Base-by-base conservation (phyloP, 2,329 filamentous ascomycete genomes). In the Stemphylium beticola region DNA sequence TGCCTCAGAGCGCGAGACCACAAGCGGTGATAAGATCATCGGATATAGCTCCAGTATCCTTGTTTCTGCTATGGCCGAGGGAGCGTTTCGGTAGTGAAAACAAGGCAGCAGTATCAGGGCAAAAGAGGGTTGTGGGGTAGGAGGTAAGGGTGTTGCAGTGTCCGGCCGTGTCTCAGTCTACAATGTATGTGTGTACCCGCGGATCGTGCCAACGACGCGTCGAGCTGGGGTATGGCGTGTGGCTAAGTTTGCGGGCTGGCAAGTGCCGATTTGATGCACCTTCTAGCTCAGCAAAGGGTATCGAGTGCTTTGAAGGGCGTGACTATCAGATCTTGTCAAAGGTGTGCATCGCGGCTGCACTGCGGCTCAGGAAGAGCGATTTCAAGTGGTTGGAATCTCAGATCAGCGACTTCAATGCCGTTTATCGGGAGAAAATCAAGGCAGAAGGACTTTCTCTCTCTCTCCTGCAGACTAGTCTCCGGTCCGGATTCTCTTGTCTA, bases 51-150 rank as follows among this genome's bases (percentile, higher is more conserved):
- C 14, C 7, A 5, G 14, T 17, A 36, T 24, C 1, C 14, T 20
- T 45, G 32, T 9, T 14, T 31, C 29, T 20, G 10, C 20, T 7
- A 17, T 37, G 24, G 11, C 39, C 33, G 17, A 31, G 29, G 48
- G 53, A 55, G 42, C 18, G 1, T 1, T 18, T 24, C 15, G 42
- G 37, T 55, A 48, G 54, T 47, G 41, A 55, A 52, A 38, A 20
- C 22, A 55, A 52, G 24, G 18, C 12, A 46, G 17, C 4, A 36
- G 0, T 43, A 36, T 22, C 24, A 22, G 45, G 32, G 36, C 24
- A 37, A 26, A 29, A 33, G 49, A 7, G 42, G 26, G 20, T 29
- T 48, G 49, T 41, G 32, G 45, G 17, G 18, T 33, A 29, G 37
- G 4, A 51, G 22, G 41, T 31, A 39, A 44, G 20, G 20, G 15